A percentile compares a stretch with the other conserved stretches of the same genome.
phyloP scores from a whole-genome alignment of 768 basidiomycete species.

The Xanthoconium stramineum region DNA sequence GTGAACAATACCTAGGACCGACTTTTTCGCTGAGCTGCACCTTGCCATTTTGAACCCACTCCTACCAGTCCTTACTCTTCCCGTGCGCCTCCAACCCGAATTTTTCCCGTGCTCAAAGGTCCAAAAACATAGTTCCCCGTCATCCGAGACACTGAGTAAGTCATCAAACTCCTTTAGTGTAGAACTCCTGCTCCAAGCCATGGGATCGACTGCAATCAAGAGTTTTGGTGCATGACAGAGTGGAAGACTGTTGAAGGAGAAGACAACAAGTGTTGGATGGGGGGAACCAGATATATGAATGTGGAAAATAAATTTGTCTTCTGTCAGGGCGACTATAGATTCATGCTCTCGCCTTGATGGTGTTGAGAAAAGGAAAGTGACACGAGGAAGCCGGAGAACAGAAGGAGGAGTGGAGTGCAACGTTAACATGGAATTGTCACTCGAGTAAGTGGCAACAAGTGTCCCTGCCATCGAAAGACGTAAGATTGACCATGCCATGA shows the following conservation, averaged over 20 bases:
- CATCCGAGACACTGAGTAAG: slow-evolving; percentile 70
- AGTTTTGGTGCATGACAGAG: slow-evolving; percentile 43
- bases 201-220: slow-evolving; percentile 81
- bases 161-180: slow-evolving; percentile 61
- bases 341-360: slow-evolving; percentile 52
- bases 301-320: slow-evolving; percentile 56
- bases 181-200: slow-evolving; percentile 66
- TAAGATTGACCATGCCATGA: slow-evolving; percentile 1
- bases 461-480: slow-evolving; percentile 38
- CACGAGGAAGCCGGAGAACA: slow-evolving; percentile 43
- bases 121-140: slow-evolving; percentile 89
- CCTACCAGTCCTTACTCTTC: slow-evolving; percentile 70
- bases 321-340: slow-evolving; percentile 64
- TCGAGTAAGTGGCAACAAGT: slow-evolving; percentile 58
- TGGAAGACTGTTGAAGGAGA: slow-evolving; percentile 53
- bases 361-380: slow-evolving; percentile 63
- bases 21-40: slow-evolving; percentile 91
- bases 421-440: slow-evolving; percentile 43
- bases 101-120: slow-evolving; percentile 45
- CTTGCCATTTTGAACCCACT: slow-evolving; percentile 64
- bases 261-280: slow-evolving; percentile 40
- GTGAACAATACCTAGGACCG: slow-evolving; percentile 67
- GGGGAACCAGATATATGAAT: slow-evolving; percentile 41
- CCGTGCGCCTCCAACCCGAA: slow-evolving; percentile 61
- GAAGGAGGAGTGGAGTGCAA: slow-evolving; percentile 49